Base-by-base conservation (phyloP, 169 alveolate species). In the Theileria annulata region DNA sequence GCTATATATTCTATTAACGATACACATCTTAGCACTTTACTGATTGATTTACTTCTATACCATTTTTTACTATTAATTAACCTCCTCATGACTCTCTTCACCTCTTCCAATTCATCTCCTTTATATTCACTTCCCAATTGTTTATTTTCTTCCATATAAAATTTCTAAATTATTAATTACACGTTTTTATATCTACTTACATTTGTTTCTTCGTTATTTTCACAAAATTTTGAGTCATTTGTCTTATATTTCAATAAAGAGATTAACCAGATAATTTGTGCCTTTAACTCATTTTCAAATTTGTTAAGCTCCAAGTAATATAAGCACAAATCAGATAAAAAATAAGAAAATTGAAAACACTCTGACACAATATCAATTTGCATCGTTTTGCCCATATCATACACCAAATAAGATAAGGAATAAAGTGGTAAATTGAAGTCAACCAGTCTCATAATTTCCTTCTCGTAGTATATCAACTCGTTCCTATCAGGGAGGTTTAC, bases 261-360 rank as follows among this genome's bases (percentile, higher is more conserved):
- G 58, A 67, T 31, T 31, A 67, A 8, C 75, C 75, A 67, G 13
- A 67, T 67, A 47, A 67, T 35, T 67, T 67, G 33, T 67, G 75
- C 75, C 63, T 67, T 67, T 28, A 67, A 8, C 3, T 28, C 33
- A 67, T 67, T 35, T 35, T 28, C 31, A 47, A 67, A 67, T 67
- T 67, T n/a, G 47, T 67, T 35, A 47, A 67, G 75, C 13, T 35
- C 63, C 47, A 28, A 2, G 33, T 25, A 67, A 67, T 67, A 35
- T 1, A 67, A 8, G 49, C 70, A 67, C 0, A 67, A 17, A 35
- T 67, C 58, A 35, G 66, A 31, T 35, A 67, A 35, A 47, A 67
- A 19, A 27, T 28, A 27, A 31, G 58, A 69, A 47, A 31, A 28
- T 35, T 67, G 33, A 58, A 67, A 67, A 25, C 31, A 27, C 12